phyloP scores from a whole-genome alignment of 2,329 filamentous ascomycete species.

The Colletotrichum gloeosporioides region DNA sequence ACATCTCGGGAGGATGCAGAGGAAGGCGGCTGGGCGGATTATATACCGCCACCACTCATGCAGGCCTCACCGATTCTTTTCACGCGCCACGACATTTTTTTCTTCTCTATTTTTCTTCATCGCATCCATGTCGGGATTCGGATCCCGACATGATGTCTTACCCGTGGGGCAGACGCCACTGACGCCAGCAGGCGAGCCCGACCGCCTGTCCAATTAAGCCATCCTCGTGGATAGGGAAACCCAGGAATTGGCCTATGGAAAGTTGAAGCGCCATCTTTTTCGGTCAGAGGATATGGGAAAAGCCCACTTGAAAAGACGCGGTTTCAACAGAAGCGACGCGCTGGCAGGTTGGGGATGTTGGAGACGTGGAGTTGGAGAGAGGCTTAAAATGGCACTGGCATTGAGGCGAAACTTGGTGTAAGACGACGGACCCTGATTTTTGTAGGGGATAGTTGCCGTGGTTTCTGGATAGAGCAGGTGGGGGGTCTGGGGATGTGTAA shows the following conservation, averaged over 20 bases:
- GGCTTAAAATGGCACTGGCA: not conserved
- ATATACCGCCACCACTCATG: not conserved
- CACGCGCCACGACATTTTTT: not conserved
- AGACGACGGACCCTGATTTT: not conserved
- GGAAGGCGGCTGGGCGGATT: not conserved
- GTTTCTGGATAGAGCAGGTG: not conserved
- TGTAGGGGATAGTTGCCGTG: not conserved
- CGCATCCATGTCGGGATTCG: not conserved
- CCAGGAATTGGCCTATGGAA: not conserved
- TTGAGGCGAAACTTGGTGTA: not conserved
- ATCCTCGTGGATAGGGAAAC: not conserved
- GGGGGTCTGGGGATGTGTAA: not conserved
- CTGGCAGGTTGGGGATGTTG: not conserved
- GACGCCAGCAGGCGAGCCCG: not conserved
- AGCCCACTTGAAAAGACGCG: not conserved
- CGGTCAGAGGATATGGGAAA: not conserved
- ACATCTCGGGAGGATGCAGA: not conserved
- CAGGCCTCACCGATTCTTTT: not conserved
- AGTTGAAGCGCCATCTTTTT: not conserved
- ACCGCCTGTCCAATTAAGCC: not conserved
- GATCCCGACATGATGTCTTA: not conserved
- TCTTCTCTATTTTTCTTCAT: not conserved
- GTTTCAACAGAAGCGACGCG: not conserved
- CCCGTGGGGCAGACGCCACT: not conserved
- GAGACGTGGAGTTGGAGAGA: constrained; percentile 1